Evolutionary conservation across 257 asterid species (phyloP), one percentile per base, ranked within the genome.

Genomic region (Hygrophila difformis): DNA sequence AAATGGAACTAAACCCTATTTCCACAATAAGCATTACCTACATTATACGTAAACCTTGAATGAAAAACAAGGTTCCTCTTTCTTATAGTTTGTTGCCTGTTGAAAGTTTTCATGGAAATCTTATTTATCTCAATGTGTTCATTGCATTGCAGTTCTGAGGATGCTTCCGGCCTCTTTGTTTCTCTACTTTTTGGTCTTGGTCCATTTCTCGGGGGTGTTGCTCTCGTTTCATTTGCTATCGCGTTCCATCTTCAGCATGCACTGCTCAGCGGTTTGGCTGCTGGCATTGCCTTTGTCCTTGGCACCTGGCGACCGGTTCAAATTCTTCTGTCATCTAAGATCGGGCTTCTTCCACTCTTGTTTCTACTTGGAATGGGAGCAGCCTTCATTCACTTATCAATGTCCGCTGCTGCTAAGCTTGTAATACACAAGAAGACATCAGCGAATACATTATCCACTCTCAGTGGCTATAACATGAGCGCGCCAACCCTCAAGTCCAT

Each of bases 171-270:
- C 19, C 76, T 82, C 67, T 62, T 86, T 1, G 87, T 91, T 33
- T 91, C 98, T 6, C 76, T 91, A 15, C 84, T 91, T 0, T 91
- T 91, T 9, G 96, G 98, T 19, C 73, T 86, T 12, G 98, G 98
- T 7, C 95, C 96, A 34, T 51, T 82, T 40, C 78, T 82, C 11
- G 96, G 98, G 5, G 98, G 98, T 14, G 34, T 72, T 9, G 77
- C 79, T 39, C 92, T 85, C 8, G 68, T 82, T 26, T 81, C 92
- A 47, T 86, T 82, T 57, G 94, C 98, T 41, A 76, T 80, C 18
- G 72, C 87, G 21, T 76, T 91, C 63, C 78, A 61, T 4, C 94
- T 78, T 39, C 94, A 82, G 62, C 98, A 82, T 24, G 83, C 98
- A 14, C 71, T 91, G 55, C 95, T 91, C 54, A 82, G 92, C 0